A percentile compares a stretch with the other conserved stretches of the same genome.
Conservation (phyloP, 768 basidiomycete genomes). For the Podaxis sp. region DNA sequence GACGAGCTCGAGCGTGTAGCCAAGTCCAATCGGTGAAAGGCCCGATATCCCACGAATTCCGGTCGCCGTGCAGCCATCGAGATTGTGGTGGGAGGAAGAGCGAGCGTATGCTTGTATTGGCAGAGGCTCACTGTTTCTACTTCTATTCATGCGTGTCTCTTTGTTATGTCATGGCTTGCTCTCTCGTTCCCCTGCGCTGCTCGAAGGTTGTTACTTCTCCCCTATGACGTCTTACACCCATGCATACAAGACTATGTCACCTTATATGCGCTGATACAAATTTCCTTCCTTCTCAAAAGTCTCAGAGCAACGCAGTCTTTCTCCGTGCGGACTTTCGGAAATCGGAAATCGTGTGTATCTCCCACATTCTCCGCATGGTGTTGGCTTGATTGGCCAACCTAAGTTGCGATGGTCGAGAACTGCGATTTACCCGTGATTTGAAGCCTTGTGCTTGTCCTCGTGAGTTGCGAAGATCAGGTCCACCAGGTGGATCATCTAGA, state of each 20-base stretch:
- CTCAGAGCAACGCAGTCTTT: neutral
- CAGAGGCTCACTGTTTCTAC: neutral
- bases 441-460: neutral
- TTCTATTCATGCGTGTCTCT: conserved; percentile 4
- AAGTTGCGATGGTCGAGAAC: neutral
- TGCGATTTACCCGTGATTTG: neutral
- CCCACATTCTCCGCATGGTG: too few relatives aligned
- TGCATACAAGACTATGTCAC: neutral
- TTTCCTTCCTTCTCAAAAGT: neutral
- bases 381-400: neutral
- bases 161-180: conserved; percentile 8
- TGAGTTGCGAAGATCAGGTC: neutral
- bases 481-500: conserved; percentile 7
- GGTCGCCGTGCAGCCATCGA: conserved; percentile 12
- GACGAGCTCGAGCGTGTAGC: conserved; percentile 99
- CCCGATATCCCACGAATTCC: neutral
- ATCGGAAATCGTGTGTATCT: too few relatives aligned
- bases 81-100: neutral
- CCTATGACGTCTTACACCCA: neutral
- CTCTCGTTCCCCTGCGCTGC: neutral
- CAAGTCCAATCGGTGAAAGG: conserved; percentile 97
- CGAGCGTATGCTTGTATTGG: conserved; percentile 19
- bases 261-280: neutral
- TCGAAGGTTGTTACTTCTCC: neutral
- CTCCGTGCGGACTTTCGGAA: neutral